These are phyloP conservation scores for Fragaria vesca DNA, from an alignment of 306 rosid species.

Conservation along the genomic window DNA sequence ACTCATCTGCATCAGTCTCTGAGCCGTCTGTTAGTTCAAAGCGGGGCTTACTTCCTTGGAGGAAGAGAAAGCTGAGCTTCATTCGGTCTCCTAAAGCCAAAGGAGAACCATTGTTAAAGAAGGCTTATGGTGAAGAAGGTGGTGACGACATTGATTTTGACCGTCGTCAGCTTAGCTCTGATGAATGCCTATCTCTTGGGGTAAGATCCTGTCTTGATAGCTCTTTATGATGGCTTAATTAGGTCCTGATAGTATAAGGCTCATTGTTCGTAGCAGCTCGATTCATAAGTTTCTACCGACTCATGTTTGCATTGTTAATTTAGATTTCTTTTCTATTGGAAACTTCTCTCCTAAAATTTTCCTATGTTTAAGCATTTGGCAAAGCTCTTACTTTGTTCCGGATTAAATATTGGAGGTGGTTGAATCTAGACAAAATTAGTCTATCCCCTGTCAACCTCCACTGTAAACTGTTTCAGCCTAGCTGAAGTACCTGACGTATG, in stretches of 20 bases:
- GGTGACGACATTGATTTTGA: slow-evolving; percentile 99
- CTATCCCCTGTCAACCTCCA: background rate
- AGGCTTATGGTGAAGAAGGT: slow-evolving; percentile 98
- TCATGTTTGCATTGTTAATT: background rate
- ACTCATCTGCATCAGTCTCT: slow-evolving; percentile 48
- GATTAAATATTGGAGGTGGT: background rate
- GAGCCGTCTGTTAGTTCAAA: slow-evolving; percentile 68
- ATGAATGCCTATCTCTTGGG: slow-evolving; percentile 68
- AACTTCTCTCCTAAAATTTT: background rate
- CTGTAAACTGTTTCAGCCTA: background rate
- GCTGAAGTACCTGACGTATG: background rate
- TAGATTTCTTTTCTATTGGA: background rate
- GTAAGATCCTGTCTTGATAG: slow-evolving; percentile 43
- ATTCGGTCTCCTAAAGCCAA: slow-evolving; percentile 87
- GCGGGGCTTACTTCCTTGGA: slow-evolving; percentile 91
- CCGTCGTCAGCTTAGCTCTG: slow-evolving; percentile 95
- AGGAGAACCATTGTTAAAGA: slow-evolving; percentile 93
- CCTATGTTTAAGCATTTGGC: background rate
- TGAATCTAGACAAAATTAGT: background rate
- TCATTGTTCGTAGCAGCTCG: background rate
- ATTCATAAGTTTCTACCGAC: background rate
- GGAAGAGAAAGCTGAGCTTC: slow-evolving; percentile 98
- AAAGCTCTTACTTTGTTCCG: background rate
- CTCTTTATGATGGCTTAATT: slow-evolving; percentile 5
- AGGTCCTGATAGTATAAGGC: background rate